phyloP scores from a whole-genome alignment of 331 rosid genomes.

The Pyracantha coccinea region DNA sequence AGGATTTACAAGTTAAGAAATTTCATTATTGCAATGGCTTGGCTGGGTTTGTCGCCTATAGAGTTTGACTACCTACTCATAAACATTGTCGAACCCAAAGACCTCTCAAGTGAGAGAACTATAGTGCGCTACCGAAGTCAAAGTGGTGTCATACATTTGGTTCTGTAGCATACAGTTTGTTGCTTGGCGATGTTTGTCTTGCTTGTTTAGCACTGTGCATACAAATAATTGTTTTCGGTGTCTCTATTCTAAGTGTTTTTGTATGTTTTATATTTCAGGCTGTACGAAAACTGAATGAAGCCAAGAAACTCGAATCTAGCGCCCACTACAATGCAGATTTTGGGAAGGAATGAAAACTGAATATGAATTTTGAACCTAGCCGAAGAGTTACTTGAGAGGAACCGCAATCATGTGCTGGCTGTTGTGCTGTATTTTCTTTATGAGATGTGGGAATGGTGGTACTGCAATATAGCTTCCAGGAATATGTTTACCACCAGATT shows the following conservation, averaged over 20 bases:
- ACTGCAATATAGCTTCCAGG: background rate
- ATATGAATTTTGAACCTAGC: background rate
- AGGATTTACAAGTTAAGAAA: background rate
- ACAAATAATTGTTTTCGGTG: background rate
- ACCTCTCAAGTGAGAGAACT: background rate
- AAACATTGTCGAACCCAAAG: background rate
- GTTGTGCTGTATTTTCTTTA: background rate
- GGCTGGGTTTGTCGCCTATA: background rate
- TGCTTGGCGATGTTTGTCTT: background rate
- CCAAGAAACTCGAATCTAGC: constrained; percentile 94
- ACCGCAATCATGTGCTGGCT: background rate
- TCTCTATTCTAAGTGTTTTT: background rate
- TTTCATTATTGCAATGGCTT: background rate
- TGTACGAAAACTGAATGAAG: constrained; percentile 91
- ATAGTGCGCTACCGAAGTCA: background rate
- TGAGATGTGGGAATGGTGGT: background rate
- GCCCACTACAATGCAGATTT: constrained; percentile 82
- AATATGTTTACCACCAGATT: background rate
- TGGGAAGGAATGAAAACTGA: constrained; percentile 51
- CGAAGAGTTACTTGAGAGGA: background rate
- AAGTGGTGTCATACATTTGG: background rate
- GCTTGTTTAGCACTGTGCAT: too few species aligned
- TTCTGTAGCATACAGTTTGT: background rate
- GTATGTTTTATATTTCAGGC: constrained; percentile 46
- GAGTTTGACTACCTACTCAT: background rate